Evolutionary conservation across 2,329 filamentous ascomycete genomes (phyloP).

Genomic region (Phyllosticta ampelicida): DNA sequence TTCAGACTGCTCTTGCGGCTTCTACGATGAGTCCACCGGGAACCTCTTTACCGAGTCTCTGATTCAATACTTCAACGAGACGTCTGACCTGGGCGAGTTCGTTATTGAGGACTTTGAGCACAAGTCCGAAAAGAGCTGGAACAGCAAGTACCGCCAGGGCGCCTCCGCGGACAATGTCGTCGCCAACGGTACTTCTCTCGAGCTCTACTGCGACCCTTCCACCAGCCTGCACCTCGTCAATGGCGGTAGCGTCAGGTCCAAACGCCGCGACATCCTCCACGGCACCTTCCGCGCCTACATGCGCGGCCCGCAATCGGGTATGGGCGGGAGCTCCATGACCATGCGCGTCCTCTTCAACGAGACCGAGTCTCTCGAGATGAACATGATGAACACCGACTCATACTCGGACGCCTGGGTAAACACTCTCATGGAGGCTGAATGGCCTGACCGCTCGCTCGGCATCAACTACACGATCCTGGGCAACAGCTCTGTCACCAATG

Average conservation of each 20-base stretch:
- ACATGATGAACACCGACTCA: constrained; percentile 36
- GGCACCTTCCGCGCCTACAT: constrained; percentile 37
- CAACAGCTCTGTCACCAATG: constrained; percentile 19
- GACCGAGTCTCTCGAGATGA: constrained; percentile 32
- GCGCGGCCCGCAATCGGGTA: constrained; percentile 27
- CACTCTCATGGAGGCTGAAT: constrained; percentile 30
- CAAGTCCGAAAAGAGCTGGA: constrained; percentile 38
- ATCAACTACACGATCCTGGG: constrained; percentile 33
- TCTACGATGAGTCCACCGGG: constrained; percentile 29
- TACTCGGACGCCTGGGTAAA: constrained; percentile 28
- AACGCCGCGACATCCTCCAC: constrained; percentile 37
- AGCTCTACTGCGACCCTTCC: constrained; percentile 25
- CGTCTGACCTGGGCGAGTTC: constrained; percentile 28
- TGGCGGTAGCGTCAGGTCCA: constrained; percentile 33
- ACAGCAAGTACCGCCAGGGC: constrained; percentile 34
- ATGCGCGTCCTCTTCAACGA: constrained; percentile 38
- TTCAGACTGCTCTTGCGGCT: constrained; percentile 35
- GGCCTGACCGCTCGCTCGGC: constrained; percentile 26
- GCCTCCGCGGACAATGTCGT: constrained; percentile 30
- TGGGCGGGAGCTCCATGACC: constrained; percentile 33
- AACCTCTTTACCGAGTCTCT: constrained; percentile 37
- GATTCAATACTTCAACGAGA: constrained; percentile 43
- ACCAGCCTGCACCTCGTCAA: constrained; percentile 31
- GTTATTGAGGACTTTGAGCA: constrained; percentile 31
- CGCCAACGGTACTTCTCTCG: constrained; percentile 20